A percentile compares a stretch with the other conserved stretches of the same genome.
phyloP scores from a whole-genome alignment of 176 grass and related monocot species.

The Themeda triandra region DNA sequence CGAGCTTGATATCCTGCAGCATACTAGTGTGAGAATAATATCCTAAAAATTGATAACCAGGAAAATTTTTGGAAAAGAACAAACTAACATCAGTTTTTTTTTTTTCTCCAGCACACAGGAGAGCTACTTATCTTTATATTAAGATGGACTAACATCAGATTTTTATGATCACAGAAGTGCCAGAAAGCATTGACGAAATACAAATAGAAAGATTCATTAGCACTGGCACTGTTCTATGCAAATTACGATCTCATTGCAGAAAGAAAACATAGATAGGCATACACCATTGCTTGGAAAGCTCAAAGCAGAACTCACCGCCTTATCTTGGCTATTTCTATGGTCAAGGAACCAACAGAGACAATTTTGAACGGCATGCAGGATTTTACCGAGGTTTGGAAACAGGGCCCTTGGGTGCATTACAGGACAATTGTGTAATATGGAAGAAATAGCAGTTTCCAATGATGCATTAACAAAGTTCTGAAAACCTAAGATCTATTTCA shows the following conservation, averaged over 20 bases:
- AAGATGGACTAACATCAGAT: background rate
- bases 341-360: background rate
- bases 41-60: background rate
- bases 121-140: background rate
- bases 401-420: background rate
- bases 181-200: background rate
- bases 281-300: background rate
- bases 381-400: background rate
- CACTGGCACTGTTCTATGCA: background rate
- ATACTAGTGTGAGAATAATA: background rate
- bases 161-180: background rate
- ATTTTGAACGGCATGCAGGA: background rate
- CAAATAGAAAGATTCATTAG: background rate
- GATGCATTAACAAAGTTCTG: background rate
- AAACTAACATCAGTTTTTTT: background rate
- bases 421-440: background rate
- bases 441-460: background rate
- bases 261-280: background rate
- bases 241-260: background rate
- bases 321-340: background rate
- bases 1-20: slow-evolving; percentile 21
- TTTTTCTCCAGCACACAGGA: background rate
- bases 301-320: background rate
- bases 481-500: background rate
- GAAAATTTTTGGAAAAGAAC: background rate